These are phyloP conservation scores for Thraustochytrium sp. DNA, from an alignment of 352 stramenopile genomes.

Conservation along the genomic window DNA sequence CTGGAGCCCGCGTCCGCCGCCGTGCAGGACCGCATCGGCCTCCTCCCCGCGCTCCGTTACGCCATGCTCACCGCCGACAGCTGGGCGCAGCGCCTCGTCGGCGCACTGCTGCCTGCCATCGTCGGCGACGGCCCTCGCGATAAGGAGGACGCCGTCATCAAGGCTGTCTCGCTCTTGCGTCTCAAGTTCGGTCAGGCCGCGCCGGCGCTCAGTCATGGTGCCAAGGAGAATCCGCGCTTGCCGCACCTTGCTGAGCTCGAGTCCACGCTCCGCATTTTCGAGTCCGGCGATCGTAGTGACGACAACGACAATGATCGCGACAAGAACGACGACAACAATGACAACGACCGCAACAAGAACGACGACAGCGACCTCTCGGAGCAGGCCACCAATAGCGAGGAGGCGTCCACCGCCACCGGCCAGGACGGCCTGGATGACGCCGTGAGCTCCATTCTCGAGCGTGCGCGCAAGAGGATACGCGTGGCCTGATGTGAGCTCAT, in stretches of 20 bases:
- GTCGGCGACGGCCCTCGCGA: neutral
- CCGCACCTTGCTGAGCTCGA: neutral
- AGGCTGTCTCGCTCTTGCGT: neutral
- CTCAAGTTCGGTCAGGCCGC: conserved; percentile 4
- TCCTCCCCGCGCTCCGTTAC: neutral
- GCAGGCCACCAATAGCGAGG: no score
- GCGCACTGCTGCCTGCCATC: neutral
- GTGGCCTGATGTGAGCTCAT: no score
- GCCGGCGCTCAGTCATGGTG: neutral
- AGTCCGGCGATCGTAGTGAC: no score
- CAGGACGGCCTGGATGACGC: no score
- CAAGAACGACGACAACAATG: no score
- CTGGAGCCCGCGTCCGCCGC: neutral
- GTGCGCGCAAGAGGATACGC: no score
- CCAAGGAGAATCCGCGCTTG: neutral
- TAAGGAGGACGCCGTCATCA: neutral
- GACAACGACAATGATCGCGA: no score
- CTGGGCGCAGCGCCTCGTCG: neutral
- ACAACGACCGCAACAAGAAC: no score
- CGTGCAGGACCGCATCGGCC: neutral
- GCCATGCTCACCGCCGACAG: neutral
- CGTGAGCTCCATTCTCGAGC: no score
- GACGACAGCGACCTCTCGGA: no score
- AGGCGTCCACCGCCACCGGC: no score
- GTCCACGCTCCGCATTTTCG: no score